A percentile compares a stretch with the other conserved stretches of the same genome.
phyloP scores from a whole-genome alignment of 2,329 filamentous ascomycete species.

The Podosphaera xanthii region DNA sequence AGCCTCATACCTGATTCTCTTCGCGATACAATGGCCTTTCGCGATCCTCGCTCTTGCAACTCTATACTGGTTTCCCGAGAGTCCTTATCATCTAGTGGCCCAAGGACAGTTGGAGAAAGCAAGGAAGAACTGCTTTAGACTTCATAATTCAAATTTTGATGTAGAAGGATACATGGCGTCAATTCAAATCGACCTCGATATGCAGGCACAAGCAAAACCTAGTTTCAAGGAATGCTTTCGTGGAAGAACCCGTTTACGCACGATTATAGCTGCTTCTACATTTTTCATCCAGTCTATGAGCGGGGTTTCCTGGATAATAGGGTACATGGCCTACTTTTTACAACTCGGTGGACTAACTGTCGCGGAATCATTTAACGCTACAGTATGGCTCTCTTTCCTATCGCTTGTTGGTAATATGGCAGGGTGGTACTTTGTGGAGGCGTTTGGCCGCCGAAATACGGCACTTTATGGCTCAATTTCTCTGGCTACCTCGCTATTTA shows the following conservation, averaged over 20 bases:
- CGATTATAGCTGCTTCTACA: conserved; percentile 13
- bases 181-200: conserved; percentile 1
- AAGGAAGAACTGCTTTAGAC: conserved; percentile 3
- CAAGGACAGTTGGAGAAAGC: conserved; percentile 6
- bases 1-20: conserved; percentile 23
- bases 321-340: conserved; percentile 13
- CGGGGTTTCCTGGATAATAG: conserved; percentile 16
- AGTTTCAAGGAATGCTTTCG: conserved; percentile 8
- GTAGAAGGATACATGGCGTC: conserved; percentile 4
- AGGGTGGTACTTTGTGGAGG: conserved; percentile 16
- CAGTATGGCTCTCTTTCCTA: conserved; percentile 13
- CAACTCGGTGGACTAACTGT: conserved; percentile 13
- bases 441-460: conserved; percentile 13
- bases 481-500: conserved; percentile 5
- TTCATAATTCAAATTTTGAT: conserved; percentile 4
- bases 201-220: background rate
- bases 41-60: conserved; percentile 21
- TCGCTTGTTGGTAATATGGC: conserved; percentile 16
- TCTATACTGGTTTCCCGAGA: conserved; percentile 23
- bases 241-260: conserved; percentile 6
- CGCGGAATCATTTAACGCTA: conserved; percentile 10
- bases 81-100: conserved; percentile 24
- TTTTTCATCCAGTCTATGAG: conserved; percentile 16
- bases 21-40: conserved; percentile 27
- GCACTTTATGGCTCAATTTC: conserved; percentile 10